Evolutionary conservation across 768 basidiomycete genomes (phyloP), one percentile per base, ranked within the genome.

Genomic region (Hydnum rufescens): DNA sequence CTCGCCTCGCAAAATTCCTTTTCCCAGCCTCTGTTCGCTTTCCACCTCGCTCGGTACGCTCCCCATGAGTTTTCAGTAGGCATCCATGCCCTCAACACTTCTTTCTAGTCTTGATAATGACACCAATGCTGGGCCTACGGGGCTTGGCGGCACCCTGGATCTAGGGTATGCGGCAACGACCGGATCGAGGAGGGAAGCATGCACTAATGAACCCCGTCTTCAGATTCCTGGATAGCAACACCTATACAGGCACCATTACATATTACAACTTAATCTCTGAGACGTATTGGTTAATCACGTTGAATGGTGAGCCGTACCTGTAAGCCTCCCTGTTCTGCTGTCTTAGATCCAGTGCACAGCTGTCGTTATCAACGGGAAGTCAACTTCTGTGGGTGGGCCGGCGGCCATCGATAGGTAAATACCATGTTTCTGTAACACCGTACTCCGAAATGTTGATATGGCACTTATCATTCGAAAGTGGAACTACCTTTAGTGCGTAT

Each of bases 261-360:
- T 56, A 42, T n/a, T 30, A 48, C 39, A 19, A 32, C 30, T 51
- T 59, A 6, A 53, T 53, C n/a, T 31, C 57, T 8, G 52, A 49
- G 16, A 57, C 36, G 6, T 58, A 51, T 51, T 58, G 57, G 57
- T 26, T 54, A 2, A 44, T 57, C 18, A 51, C 57, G 8, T 22
- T 57, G 42, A 25, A 28, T 25, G 25, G 44, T 13, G 25, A 13
- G 13, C n/a, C n/a, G n/a, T n/a, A n/a, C n/a, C n/a, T n/a, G n/a
- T n/a, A n/a, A n/a, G n/a, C n/a, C n/a, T n/a, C n/a, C n/a, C n/a
- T n/a, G n/a, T n/a, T n/a, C n/a, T n/a, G n/a, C n/a, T n/a, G n/a
- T n/a, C n/a, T n/a, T n/a, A n/a, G n/a, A n/a, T n/a, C n/a, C n/a
- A n/a, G n/a, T n/a, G n/a, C n/a, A n/a, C n/a, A n/a, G n/a, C n/a